Conservation (phyloP, 1,139 yeast genomes). For the Candida albicans region DNA sequence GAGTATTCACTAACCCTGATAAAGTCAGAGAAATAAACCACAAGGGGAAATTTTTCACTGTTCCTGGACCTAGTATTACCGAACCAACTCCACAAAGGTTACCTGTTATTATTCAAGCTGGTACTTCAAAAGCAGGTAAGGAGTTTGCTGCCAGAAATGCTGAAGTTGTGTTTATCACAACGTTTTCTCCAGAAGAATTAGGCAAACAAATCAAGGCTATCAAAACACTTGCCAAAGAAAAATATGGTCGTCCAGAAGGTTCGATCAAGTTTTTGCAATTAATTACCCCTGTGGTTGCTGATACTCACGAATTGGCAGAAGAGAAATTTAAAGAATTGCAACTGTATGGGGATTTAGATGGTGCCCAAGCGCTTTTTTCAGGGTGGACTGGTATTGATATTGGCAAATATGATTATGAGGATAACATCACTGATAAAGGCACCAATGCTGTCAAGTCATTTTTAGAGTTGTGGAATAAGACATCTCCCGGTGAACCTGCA, state of each 20-base stretch:
- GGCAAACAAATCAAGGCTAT: constrained; percentile 28
- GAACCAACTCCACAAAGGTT: constrained; percentile 47
- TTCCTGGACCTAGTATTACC: constrained; percentile 47
- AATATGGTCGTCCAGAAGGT: constrained; percentile 33
- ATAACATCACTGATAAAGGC: constrained; percentile 29
- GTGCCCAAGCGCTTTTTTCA: constrained; percentile 39
- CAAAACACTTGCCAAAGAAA: constrained; percentile 28
- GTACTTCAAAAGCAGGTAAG: constrained; percentile 44
- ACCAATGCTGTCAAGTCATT: constrained; percentile 32
- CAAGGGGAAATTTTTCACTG: constrained; percentile 39
- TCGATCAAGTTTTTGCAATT: constrained; percentile 37
- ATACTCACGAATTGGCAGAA: constrained; percentile 36
- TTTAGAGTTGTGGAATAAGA: constrained; percentile 32
- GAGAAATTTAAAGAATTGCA: constrained; percentile 29
- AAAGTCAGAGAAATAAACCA: constrained; percentile 41
- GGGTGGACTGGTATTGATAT: constrained; percentile 42
- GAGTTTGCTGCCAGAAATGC: constrained; percentile 48
- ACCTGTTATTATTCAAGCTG: constrained; percentile 50
- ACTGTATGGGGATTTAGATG: constrained; percentile 37
- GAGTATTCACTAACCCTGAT: constrained; percentile 40
- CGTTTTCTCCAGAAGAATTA: constrained; percentile 30
- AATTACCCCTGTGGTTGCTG: constrained; percentile 34
- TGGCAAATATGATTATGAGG: constrained; percentile 27
- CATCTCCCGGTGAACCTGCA: constrained; percentile 26
- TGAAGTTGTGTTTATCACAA: constrained; percentile 41